Base-by-base conservation (phyloP, 129 eudicot species). In the Tanacetum coccineum region DNA sequence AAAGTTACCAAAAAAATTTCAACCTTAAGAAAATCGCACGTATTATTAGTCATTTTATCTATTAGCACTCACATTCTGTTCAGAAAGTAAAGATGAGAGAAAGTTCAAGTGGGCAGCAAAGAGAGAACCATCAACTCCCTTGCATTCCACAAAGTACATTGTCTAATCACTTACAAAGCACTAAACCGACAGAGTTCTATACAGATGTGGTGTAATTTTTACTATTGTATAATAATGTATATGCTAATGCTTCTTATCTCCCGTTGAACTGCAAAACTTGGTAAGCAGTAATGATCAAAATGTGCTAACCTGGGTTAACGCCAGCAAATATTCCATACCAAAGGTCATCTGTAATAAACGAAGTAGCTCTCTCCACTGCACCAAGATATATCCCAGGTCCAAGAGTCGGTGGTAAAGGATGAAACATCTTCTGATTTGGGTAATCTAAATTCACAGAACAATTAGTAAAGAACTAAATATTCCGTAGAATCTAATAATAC, bases 321-420 rank as follows among this genome's bases (percentile, higher is more conserved):
- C 98, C 96, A 62, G 96, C 95, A 77, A 92, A 88, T 66, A 92
- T 88, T 57, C 95, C 98, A 77, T 85, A 92, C 98, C 95, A 92
- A 26, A 88, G 89, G 69, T 91, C 98, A 60, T 91, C 98, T 62
- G 94, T 86, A 74, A 92, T 92, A 66, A 88, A 92, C 36, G 98
- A 92, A 64, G 98, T 92, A 66, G 98, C 98, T 85, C 96, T 85
- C 71, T 92, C 98, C 28, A 88, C 98, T 25, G 98, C 89, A 76
- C 98, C 98, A 30, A 92, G 91, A 81, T 92, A 92, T 59, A 92
- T 87, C 45, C 98, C 96, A 62, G 96, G 91, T 70, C 98, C 98
- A 79, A 91, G 98, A 60, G 93, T 81, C 17, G 96, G 98, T 59
- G 98, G 98, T 45, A 91, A 76, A 36, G 98, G 98, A 83, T 91